Percentiles rank a stretch among this genome's conserved stretches.
phyloP scores from a whole-genome alignment of 2,329 filamentous ascomycete genomes.

The Calonectria honghensis region DNA sequence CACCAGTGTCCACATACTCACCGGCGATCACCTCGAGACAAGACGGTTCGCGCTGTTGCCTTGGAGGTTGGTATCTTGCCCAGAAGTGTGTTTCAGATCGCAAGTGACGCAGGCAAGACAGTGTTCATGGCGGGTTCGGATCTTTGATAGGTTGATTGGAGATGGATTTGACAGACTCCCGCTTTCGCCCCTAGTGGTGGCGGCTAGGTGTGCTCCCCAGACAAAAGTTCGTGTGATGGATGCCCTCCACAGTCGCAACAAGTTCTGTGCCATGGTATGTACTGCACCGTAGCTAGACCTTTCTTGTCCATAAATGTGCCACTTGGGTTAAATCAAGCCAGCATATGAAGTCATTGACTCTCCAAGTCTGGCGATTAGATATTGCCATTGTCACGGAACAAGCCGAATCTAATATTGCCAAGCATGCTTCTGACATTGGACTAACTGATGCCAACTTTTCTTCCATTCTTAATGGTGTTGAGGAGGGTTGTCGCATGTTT shows the following conservation, averaged over 20 bases:
- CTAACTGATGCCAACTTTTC: conserved; percentile 84
- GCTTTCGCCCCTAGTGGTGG: conserved; percentile 76
- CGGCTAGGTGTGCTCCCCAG: conserved; percentile 81
- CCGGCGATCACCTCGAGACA: conserved; percentile 77
- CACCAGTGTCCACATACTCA: conserved; percentile 81
- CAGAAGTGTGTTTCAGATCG: conserved; percentile 68
- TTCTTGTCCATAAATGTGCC: background rate
- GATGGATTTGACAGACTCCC: conserved; percentile 78
- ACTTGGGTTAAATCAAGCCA: conserved; percentile 70
- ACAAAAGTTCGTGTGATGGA: conserved; percentile 87
- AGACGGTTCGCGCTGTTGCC: conserved; percentile 78
- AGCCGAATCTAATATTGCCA: conserved; percentile 81
- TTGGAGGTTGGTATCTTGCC: conserved; percentile 78
- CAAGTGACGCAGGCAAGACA: conserved; percentile 72
- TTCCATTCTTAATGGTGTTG: conserved; percentile 81
- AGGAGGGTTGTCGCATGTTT: conserved; percentile 82
- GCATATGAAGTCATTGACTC: conserved; percentile 84
- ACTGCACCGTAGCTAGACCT: background rate
- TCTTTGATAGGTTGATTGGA: conserved; percentile 79
- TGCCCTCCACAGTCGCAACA: conserved; percentile 78
- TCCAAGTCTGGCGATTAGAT: conserved; percentile 80
- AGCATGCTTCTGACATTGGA: conserved; percentile 80
- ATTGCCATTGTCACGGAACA: conserved; percentile 84
- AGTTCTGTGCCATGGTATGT: conserved; percentile 70
- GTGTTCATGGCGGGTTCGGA: conserved; percentile 81